phyloP scores from a whole-genome alignment of 1,284 basidiomycete species.

The Trametes polyzona region DNA sequence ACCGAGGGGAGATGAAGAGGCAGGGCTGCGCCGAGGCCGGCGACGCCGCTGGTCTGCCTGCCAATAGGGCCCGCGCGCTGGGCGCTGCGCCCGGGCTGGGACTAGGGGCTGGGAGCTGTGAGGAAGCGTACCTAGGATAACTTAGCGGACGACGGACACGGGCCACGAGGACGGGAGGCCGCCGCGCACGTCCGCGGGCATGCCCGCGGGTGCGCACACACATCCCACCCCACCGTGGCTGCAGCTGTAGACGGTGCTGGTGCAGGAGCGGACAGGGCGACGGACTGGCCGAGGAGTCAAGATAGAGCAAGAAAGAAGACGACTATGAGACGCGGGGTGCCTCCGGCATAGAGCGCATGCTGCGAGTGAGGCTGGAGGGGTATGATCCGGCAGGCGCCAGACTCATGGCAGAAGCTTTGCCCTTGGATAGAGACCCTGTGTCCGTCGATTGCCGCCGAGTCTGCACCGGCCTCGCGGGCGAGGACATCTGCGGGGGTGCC shows the following conservation, averaged over 20 bases:
- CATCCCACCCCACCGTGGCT: neutral
- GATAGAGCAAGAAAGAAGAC: neutral
- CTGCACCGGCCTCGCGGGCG: slow-evolving; percentile 14
- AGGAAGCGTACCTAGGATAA: slow-evolving; percentile 11
- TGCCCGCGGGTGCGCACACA: slow-evolving; percentile 1
- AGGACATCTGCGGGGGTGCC: slow-evolving; percentile 11
- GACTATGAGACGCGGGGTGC: slow-evolving; percentile 25
- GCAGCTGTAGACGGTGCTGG: neutral
- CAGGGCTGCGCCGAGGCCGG: slow-evolving; percentile 7
- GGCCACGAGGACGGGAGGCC: slow-evolving; percentile 1
- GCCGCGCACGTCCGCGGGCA: slow-evolving; percentile 7
- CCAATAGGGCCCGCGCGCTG: neutral
- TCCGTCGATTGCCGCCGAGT: slow-evolving; percentile 21
- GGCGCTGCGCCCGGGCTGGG: no score
- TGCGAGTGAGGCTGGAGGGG: slow-evolving; percentile 24
- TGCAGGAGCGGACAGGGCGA: neutral
- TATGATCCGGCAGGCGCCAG: slow-evolving; percentile 11
- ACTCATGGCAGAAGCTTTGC: slow-evolving; percentile 15
- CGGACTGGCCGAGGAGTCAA: neutral
- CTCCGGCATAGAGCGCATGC: slow-evolving; percentile 26
- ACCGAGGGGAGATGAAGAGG: neutral
- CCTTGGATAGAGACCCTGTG: slow-evolving; percentile 15
- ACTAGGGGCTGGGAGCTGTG: neutral
- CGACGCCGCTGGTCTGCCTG: slow-evolving; percentile 4
- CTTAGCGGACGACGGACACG: neutral